These are phyloP conservation scores for Sugiyamaella castrensis DNA, from an alignment of 1,139 yeast species.

Conservation along the genomic window DNA sequence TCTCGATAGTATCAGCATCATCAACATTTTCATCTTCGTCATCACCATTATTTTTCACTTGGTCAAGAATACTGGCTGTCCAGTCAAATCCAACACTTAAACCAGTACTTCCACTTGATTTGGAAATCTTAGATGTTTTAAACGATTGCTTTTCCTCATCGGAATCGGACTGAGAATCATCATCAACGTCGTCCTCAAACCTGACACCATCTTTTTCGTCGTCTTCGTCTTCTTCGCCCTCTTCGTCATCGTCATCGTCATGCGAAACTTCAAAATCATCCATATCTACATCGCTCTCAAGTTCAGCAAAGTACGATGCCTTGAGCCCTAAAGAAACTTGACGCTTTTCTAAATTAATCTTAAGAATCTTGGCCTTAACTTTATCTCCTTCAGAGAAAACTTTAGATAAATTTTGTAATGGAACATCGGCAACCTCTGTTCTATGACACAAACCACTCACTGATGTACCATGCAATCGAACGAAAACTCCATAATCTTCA, in stretches of 20 bases:
- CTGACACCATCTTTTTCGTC: constrained; percentile 34
- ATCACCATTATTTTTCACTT: constrained; percentile 45
- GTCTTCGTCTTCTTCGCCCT: constrained; percentile 33
- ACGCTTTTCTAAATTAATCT: constrained; percentile 59
- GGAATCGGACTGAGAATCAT: constrained; percentile 16
- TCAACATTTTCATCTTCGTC: constrained; percentile 51
- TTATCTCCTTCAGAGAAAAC: constrained; percentile 86
- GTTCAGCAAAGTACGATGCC: constrained; percentile 75
- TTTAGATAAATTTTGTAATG: constrained; percentile 49
- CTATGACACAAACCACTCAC: constrained; percentile 87
- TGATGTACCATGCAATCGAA: constrained; percentile 67
- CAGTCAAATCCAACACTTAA: constrained; percentile 88
- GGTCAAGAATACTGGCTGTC: constrained; percentile 87
- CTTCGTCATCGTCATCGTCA: constrained; percentile 33
- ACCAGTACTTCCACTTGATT: constrained; percentile 42
- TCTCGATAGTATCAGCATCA: constrained; percentile 36
- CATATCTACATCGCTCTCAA: constrained; percentile 35
- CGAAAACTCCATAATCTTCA: constrained; percentile 89
- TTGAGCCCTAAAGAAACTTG: constrained; percentile 88
- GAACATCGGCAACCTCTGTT: constrained; percentile 75
- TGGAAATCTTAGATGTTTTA: constrained; percentile 18
- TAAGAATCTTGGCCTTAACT: constrained; percentile 77
- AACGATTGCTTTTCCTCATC: constrained; percentile 20
- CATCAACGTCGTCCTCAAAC: constrained; percentile 35
- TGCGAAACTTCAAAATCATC: constrained; percentile 33